Base-by-base conservation (phyloP, 2,329 filamentous ascomycete genomes). In the Aspergillus glaucus region DNA sequence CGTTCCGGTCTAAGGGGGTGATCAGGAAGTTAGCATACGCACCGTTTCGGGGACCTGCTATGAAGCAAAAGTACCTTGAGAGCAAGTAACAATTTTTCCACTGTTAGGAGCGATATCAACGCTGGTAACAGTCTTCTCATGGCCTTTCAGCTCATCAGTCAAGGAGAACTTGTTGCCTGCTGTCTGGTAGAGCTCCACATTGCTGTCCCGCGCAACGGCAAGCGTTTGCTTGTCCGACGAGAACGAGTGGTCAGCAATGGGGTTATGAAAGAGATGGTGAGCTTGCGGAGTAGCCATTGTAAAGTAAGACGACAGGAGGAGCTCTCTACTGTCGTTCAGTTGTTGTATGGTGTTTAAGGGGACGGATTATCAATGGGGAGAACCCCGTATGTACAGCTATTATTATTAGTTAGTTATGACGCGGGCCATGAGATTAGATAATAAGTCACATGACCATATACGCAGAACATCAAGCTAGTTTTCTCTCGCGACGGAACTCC, bases 211-310 rank as follows among this genome's bases (percentile, higher is more conserved):
- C 55, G 92, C 88, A 50, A 98, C 91, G 50, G 93, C 93, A 50
- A 98, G 80, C 24, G 86, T 91, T 69, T 84, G 77, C 67, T 85
- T 88, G 74, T 98, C 93, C 54, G 89, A 84, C 56, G 91, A 95
- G 81, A 98, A 98, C 50, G 92, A 96, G 73, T 98, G 93, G 77
- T 98, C 93, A 58, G 89, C 88, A 66, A 98, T 96, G 53, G 92
- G 90, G 61, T 86, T 84, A 76, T 97, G 90, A 76, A 98, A 98
- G 58, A 98, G 86, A 66, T 97, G 91, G 74, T 97, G 89, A 50
- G 95, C 87, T 79, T 97, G 88, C 56, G 91, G 88, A 51, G 85
- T 70, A 48, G 88, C 78, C 92, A 97, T 97, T 51, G 46, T 79
- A 69, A 40, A 50, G 17, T 44, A 45, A 49, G 49, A 75, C 78